Evolutionary conservation across 192 early-diverging fungal genomes (phyloP).

Genomic region (Gonapodya prolifera): DNA sequence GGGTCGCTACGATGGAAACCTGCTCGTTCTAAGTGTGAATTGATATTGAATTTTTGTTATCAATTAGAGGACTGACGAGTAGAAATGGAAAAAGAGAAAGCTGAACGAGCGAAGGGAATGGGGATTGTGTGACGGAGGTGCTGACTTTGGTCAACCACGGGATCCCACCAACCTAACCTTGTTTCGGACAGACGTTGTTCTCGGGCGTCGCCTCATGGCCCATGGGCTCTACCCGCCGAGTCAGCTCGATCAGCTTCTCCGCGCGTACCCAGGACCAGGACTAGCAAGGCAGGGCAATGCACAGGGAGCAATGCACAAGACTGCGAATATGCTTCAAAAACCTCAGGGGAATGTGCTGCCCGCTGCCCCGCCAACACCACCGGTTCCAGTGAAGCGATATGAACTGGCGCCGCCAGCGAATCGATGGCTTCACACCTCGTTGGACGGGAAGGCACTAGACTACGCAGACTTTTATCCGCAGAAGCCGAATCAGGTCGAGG

Average conservation of each 20-base stretch:
- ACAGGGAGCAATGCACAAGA: not conserved
- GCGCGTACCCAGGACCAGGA: not conserved
- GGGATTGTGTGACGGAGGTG: too few relatives aligned
- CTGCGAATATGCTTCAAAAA: not conserved
- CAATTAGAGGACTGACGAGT: too few relatives aligned
- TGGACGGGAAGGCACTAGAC: not conserved
- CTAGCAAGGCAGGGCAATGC: not conserved
- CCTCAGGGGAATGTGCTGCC: too few relatives aligned
- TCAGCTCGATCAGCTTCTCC: not conserved
- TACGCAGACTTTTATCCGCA: not conserved
- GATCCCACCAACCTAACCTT: too few relatives aligned
- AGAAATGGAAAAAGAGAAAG: too few relatives aligned
- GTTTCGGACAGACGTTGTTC: too few relatives aligned
- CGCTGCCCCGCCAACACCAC: not conserved
- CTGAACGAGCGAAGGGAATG: too few relatives aligned
- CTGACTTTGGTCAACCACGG: too few relatives aligned
- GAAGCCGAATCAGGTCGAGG: not conserved
- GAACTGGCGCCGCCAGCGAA: not conserved
- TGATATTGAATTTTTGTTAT: too few relatives aligned
- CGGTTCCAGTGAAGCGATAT: not conserved
- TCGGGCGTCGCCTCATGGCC: too few relatives aligned
- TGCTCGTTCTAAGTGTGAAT: not conserved
- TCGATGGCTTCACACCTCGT: not conserved
- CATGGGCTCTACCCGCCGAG: too few relatives aligned
- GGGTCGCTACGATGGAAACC: not conserved